phyloP scores from a whole-genome alignment of 768 basidiomycete genomes.

The Tricholoma sp. region DNA sequence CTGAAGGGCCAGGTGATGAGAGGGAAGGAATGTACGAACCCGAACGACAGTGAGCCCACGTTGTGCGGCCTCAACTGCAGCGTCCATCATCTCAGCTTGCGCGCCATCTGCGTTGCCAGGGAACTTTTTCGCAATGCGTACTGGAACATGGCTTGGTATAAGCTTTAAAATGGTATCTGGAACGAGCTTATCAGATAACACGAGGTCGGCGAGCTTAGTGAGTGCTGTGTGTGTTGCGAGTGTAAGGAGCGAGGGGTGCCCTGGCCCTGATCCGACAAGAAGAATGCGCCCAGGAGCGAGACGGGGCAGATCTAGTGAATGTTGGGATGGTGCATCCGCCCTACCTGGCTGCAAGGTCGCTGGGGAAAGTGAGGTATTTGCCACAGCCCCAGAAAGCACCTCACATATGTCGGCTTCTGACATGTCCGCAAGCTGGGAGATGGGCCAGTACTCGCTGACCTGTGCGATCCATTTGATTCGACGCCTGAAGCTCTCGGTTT shows the following conservation, averaged over 20 bases:
- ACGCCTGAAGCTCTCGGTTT: constrained; percentile 45
- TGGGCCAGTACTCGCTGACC: constrained; percentile 94
- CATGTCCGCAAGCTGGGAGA: constrained; percentile 70
- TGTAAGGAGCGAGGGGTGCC: constrained; percentile 90
- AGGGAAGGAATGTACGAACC: constrained; percentile 36
- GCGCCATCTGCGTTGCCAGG: constrained; percentile 96
- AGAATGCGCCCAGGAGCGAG: constrained; percentile 62
- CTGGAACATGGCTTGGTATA: constrained; percentile 65
- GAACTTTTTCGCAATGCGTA: constrained; percentile 94
- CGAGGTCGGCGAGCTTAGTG: constrained; percentile 75
- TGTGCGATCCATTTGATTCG: constrained; percentile 93
- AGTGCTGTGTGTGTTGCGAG: constrained; percentile 79
- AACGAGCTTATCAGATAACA: constrained; percentile 95
- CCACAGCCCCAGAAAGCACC: constrained; percentile 49
- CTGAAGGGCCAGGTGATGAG: constrained; percentile 2
- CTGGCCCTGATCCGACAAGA: constrained; percentile 92
- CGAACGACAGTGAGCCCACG: constrained; percentile 84
- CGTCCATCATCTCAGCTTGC: constrained; percentile 92
- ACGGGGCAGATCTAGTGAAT: constrained; percentile 29
- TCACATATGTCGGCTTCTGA: constrained; percentile 60
- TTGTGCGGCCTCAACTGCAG: constrained; percentile 77
- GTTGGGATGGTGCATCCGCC: constrained; percentile 18
- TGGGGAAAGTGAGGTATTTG: constrained; percentile 12
- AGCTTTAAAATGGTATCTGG: constrained; percentile 82
- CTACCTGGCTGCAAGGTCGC: constrained; percentile 1